Conservation (phyloP, 73 alveolate genomes). For the Uronychia setigera region DNA sequence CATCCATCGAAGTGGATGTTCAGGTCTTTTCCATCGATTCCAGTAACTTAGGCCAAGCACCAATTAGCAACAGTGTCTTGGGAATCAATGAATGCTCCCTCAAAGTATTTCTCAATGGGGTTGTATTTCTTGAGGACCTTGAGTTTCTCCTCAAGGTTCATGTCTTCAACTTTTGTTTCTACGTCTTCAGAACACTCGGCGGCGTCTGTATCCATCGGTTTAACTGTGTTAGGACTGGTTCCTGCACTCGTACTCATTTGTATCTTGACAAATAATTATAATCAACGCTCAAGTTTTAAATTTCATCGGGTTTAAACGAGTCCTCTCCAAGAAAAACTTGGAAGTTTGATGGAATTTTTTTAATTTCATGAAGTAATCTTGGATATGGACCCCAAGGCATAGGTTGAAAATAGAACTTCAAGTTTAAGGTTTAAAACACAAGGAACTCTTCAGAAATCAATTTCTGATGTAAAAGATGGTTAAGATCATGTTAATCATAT, state of each 20-base stretch:
- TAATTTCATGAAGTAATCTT: too few species aligned
- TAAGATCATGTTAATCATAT: background rate
- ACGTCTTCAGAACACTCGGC: background rate
- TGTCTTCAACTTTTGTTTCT: slow-evolving; percentile 26
- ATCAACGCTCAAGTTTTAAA: background rate
- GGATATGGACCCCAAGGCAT: too few species aligned
- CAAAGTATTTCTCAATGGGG: slow-evolving; percentile 18
- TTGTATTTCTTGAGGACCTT: slow-evolving; percentile 33
- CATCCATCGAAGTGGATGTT: slow-evolving; percentile 67
- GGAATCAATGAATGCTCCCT: slow-evolving; percentile 65
- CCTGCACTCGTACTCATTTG: background rate
- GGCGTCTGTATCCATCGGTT: background rate
- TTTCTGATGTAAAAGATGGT: background rate
- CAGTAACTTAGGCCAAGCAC: slow-evolving; percentile 58
- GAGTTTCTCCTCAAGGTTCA: slow-evolving; percentile 53
- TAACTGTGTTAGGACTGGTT: background rate
- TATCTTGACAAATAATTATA: background rate
- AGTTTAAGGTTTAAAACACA: background rate
- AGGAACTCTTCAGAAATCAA: background rate
- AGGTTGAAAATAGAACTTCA: too few species aligned
- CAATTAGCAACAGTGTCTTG: slow-evolving; percentile 69
- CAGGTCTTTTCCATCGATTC: slow-evolving; percentile 27
- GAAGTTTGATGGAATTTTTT: background rate
- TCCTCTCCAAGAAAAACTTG: background rate
- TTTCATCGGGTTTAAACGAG: slow-evolving; percentile 1